Conservation (phyloP, 768 basidiomycete species). For the Tylopilus cervinicoccineus region DNA sequence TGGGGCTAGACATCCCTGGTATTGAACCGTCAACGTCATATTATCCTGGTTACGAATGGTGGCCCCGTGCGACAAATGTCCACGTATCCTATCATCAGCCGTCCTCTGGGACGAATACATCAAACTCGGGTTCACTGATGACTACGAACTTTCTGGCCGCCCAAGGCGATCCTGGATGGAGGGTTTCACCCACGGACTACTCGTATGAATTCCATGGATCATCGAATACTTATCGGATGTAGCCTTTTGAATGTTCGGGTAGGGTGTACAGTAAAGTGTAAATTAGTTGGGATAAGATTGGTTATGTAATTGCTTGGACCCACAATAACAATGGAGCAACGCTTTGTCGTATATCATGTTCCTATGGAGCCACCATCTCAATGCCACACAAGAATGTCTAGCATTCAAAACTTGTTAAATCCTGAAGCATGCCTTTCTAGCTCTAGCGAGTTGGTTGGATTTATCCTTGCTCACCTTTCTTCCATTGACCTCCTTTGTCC, state of each 20-base stretch:
- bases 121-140: constrained; percentile 7
- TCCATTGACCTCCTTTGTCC: constrained; percentile 26
- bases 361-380: constrained; percentile 13
- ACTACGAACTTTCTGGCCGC: constrained; percentile 16
- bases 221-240: constrained; percentile 22
- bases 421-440: constrained; percentile 41
- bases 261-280: no score
- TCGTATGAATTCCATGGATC: constrained; percentile 19
- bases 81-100: constrained; percentile 16
- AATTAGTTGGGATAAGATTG: background rate
- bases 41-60: constrained; percentile 59
- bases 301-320: constrained; percentile 33
- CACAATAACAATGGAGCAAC: constrained; percentile 25
- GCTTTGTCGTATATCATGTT: constrained; percentile 3
- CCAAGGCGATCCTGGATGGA: constrained; percentile 21
- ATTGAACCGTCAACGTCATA: constrained; percentile 51
- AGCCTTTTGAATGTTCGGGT: background rate
- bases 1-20: constrained; percentile 62
- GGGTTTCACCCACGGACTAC: constrained; percentile 12
- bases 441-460: constrained; percentile 39
- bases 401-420: constrained; percentile 53
- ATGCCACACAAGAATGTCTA: constrained; percentile 45
- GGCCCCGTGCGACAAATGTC: constrained; percentile 40
- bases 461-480: constrained; percentile 4
- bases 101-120: constrained; percentile 1